A percentile compares a stretch with the other conserved stretches of the same genome.
Evolutionary conservation across 2,329 filamentous ascomycete species (phyloP).

Genomic region (Colletotrichum destructivum): DNA sequence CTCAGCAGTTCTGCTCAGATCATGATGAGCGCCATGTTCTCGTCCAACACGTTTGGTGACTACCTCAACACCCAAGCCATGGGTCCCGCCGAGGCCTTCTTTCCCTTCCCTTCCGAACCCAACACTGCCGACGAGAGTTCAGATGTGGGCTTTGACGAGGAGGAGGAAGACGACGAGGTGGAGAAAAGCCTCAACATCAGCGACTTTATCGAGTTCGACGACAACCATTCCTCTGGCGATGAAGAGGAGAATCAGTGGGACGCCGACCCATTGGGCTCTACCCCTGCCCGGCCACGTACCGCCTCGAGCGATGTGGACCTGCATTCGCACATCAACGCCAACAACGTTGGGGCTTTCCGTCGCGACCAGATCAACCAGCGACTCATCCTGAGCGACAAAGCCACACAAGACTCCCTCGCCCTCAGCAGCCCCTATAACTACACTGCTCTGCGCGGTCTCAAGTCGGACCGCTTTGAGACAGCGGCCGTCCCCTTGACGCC

Average conservation of each 20-base stretch:
- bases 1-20: conserved; percentile 79
- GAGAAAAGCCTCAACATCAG: conserved; percentile 77
- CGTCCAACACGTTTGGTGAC: conserved; percentile 68
- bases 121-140: conserved; percentile 67
- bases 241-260: conserved; percentile 67
- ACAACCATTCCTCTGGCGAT: conserved; percentile 72
- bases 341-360: conserved; percentile 85
- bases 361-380: conserved; percentile 76
- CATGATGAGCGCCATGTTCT: conserved; percentile 83
- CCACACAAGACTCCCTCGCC: conserved; percentile 73
- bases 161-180: conserved; percentile 74
- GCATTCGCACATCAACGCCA: conserved; percentile 73
- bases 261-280: conserved; percentile 65
- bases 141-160: conserved; percentile 61
- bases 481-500: conserved; percentile 80
- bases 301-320: conserved; percentile 63
- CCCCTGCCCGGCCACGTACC: conserved; percentile 66
- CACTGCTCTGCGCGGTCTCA: conserved; percentile 74
- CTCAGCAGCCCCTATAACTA: conserved; percentile 73
- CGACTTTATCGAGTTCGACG: conserved; percentile 80
- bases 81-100: conserved; percentile 83
- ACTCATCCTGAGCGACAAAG: conserved; percentile 72
- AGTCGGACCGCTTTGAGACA: conserved; percentile 76
- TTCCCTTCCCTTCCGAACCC: conserved; percentile 76
- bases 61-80: conserved; percentile 76